Evolutionary conservation across 345 rosid species (phyloP), one percentile per base, ranked within the genome.

Genomic region (Citrus trifoliata): DNA sequence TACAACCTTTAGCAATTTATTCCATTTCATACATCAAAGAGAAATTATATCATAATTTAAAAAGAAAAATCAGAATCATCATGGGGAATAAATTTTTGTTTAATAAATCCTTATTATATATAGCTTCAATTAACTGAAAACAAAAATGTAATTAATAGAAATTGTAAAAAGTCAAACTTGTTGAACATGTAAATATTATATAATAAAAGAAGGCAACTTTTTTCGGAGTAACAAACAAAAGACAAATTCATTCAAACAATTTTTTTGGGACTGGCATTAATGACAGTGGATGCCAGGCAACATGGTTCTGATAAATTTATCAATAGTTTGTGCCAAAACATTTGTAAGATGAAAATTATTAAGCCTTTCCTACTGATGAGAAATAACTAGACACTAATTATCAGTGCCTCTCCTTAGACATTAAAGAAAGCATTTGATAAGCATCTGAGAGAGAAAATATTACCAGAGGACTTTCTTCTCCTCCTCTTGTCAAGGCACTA

Each of bases 401-500:
- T 59, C 53, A 67, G 38, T 33, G 42, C 67, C 40, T 62, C 38
- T 24, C 25, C 48, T 24, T 24, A 69, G 65, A 28, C 48, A 40
- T 73, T 76, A 38, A 67, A 76, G 48, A 53, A 14, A 72, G 4
- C 13, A 24, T 46, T 35, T 60, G 61, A 71, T 48, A 73, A 46
- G 24, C 46, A 18, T 28, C 53, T 27, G 25, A 9, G 40, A 33
- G 58, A 72, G 6, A 27, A 74, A 35, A 68, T 48, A 65, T 80
- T 90, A 95, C 97, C 97, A 84, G 95, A 79, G 64, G 75, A 71
- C 76, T 86, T 90, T 80, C 87, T 87, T 77, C 84, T 80, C 77
- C 89, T 89, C 90, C 89, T 75, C 46, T 63, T 90, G 73, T 92
- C 96, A 83, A 92, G 86, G 86, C 97, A 94, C 99, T 95, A 78